These are phyloP conservation scores for Antrodiella citrinella DNA, from an alignment of 768 basidiomycete genomes.

Conservation along the genomic window DNA sequence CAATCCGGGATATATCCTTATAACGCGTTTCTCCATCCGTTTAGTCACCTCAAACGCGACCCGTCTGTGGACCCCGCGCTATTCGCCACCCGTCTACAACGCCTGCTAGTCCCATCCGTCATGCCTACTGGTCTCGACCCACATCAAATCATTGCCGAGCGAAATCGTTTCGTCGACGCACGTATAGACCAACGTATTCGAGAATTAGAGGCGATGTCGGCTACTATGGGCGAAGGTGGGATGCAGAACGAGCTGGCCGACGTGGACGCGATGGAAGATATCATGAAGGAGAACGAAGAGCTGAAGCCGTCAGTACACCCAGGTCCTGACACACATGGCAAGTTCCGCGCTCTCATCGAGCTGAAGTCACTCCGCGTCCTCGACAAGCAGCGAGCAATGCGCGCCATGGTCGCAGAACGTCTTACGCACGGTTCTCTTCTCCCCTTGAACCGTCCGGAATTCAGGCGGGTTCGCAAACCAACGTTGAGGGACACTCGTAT, in stretches of 20 bases:
- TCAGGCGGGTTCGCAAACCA: constrained; percentile 80
- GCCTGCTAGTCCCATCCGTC: constrained; percentile 79
- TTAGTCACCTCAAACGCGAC: constrained; percentile 67
- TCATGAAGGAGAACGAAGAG: constrained; percentile 26
- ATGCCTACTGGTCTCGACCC: constrained; percentile 92
- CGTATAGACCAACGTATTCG: constrained; percentile 82
- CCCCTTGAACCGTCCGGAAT: constrained; percentile 86
- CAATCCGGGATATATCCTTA: constrained; percentile 85
- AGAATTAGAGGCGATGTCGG: constrained; percentile 74
- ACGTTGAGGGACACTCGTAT: constrained; percentile 81
- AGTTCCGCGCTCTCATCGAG: constrained; percentile 87
- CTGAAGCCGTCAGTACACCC: constrained; percentile 41
- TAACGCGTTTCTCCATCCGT: constrained; percentile 82
- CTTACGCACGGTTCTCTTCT: constrained; percentile 83
- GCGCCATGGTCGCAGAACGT: constrained; percentile 79
- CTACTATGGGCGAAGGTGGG: constrained; percentile 72
- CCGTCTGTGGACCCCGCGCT: constrained; percentile 50
- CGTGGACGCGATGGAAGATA: constrained; percentile 20
- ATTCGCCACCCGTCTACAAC: constrained; percentile 67
- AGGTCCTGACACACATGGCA: constrained; percentile 62
- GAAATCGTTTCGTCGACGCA: constrained; percentile 85
- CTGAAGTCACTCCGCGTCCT: constrained; percentile 83
- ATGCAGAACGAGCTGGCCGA: constrained; percentile 43
- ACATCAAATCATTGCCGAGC: constrained; percentile 83
- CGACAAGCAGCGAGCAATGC: constrained; percentile 84